Percentiles rank a stretch among this genome's conserved stretches.
phyloP scores from a whole-genome alignment of 2,329 filamentous ascomycete genomes.

The Colletotrichum australisinense region DNA sequence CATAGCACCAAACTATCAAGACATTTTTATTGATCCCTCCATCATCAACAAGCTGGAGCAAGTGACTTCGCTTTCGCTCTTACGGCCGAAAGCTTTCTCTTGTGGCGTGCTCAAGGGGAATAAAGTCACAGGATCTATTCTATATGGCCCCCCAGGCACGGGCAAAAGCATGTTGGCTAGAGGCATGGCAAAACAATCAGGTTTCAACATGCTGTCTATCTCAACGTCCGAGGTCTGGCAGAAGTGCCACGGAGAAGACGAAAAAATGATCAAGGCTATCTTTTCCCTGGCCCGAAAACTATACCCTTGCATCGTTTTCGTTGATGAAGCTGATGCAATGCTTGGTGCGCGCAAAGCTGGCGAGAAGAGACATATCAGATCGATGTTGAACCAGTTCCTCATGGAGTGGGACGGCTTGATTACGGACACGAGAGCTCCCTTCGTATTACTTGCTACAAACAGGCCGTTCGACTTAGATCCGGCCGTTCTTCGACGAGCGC shows the following conservation, averaged over 20 bases:
- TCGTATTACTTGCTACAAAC: slow-evolving; percentile 45
- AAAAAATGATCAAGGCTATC: slow-evolving; percentile 42
- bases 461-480: slow-evolving; percentile 45
- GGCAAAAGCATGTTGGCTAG: slow-evolving; percentile 43
- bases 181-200: slow-evolving; percentile 37
- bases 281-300: slow-evolving; percentile 42
- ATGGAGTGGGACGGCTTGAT: slow-evolving; percentile 42
- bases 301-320: slow-evolving; percentile 43
- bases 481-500: not conserved
- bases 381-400: slow-evolving; percentile 42
- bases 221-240: slow-evolving; percentile 32
- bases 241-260: slow-evolving; percentile 39
- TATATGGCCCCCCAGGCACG: slow-evolving; percentile 45
- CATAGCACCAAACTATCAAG: slow-evolving; percentile 1
- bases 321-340: slow-evolving; percentile 42
- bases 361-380: slow-evolving; percentile 27
- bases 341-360: slow-evolving; percentile 23
- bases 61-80: slow-evolving; percentile 1
- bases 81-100: slow-evolving; percentile 29
- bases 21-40: slow-evolving; percentile 1
- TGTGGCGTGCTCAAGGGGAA: slow-evolving; percentile 36
- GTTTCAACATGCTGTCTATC: slow-evolving; percentile 39
- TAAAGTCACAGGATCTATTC: slow-evolving; percentile 39
- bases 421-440: slow-evolving; percentile 25
- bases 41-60: slow-evolving; percentile 9